Base-by-base conservation (phyloP, 495 filamentous ascomycete genomes). In the Xylaria grammica region DNA sequence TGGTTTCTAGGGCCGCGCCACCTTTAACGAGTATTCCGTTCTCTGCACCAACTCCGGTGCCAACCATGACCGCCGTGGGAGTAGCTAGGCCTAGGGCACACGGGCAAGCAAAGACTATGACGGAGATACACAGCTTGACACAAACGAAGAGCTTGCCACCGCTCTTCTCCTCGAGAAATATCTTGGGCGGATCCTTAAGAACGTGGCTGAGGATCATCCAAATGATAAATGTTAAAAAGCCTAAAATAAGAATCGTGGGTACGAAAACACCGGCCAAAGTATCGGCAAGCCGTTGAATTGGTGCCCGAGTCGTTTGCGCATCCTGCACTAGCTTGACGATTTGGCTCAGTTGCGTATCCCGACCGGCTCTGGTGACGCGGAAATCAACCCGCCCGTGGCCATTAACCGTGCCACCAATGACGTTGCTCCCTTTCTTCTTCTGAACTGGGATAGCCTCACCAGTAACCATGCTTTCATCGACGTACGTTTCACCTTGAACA, bases 381-480 rank as follows among this genome's bases (percentile, higher is more conserved):
- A 99, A 95, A 74, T 99, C 95, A 26, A 98, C 78, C 17, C 94
- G 84, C 4, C 94, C 94, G 48, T 92, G 88, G 22, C 93, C 93
- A 71, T 99, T 99, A 65, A 99, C 94, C 5, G 95, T 99, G 9
- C 95, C 95, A n/a, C 93, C 95, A 72, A 97, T 93, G 42, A 98
- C 77, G 45, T 86, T 73, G 71, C 86, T 88, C 1, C 92, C 92
- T 67, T 91, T 90, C 60, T 83, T 85, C 74, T 98, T 99, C 64
- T 91, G 86, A 38, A 98, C 92, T 0, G 94, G 93, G 79, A 97
- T 90, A 2, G 94, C 90, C 79, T 99, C 95, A 58, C 95, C 95
- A 13, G 96, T 99, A 44, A 99, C 93, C 96, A 98, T 98, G 72
- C 92, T 96, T 74, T 99, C 95, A 69, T 99, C 93, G 44, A 98